These are phyloP conservation scores for Fusarium phyllophilum DNA, from an alignment of 2,329 filamentous ascomycete genomes.

Conservation along the genomic window DNA sequence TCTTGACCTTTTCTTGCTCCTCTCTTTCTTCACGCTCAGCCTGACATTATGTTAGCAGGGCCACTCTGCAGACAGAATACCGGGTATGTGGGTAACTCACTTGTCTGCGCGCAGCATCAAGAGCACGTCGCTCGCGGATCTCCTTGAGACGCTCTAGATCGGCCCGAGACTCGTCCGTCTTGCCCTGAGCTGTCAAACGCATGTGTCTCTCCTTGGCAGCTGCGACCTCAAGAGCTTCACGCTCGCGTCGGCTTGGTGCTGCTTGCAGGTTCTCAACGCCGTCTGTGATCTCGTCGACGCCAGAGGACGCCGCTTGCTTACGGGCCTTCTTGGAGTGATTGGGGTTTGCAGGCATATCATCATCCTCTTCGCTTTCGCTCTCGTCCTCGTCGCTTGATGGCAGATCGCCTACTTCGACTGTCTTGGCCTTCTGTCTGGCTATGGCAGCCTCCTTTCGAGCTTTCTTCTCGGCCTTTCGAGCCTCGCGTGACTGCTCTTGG, in stretches of 20 bases:
- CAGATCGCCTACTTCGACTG: slow-evolving; percentile 85
- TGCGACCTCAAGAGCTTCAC: slow-evolving; percentile 84
- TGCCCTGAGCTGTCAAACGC: slow-evolving; percentile 92
- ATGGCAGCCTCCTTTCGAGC: slow-evolving; percentile 91
- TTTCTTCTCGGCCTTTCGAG: slow-evolving; percentile 88
- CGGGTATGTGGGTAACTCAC: slow-evolving; percentile 55
- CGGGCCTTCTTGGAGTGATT: slow-evolving; percentile 85
- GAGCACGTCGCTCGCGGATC: slow-evolving; percentile 86
- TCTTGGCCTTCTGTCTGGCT: slow-evolving; percentile 75
- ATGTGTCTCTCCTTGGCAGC: slow-evolving; percentile 90
- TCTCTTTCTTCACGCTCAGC: slow-evolving; percentile 69
- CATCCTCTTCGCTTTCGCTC: slow-evolving; percentile 66
- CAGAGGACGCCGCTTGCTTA: slow-evolving; percentile 59
- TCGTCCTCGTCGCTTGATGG: slow-evolving; percentile 78
- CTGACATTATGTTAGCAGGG: slow-evolving; percentile 49
- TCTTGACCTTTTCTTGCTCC: slow-evolving; percentile 59
- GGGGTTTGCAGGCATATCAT: slow-evolving; percentile 84
- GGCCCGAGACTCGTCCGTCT: slow-evolving; percentile 93
- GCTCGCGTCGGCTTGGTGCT: slow-evolving; percentile 63
- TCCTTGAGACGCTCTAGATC: slow-evolving; percentile 85
- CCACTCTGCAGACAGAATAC: too few relatives aligned
- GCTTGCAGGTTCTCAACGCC: slow-evolving; percentile 64
- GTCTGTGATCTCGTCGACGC: slow-evolving; percentile 62
- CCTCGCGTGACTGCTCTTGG: slow-evolving; percentile 75
- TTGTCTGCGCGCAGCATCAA: slow-evolving; percentile 83